phyloP scores from a whole-genome alignment of 2,329 filamentous ascomycete genomes.

The Fusarium neocosmosporiellum region DNA sequence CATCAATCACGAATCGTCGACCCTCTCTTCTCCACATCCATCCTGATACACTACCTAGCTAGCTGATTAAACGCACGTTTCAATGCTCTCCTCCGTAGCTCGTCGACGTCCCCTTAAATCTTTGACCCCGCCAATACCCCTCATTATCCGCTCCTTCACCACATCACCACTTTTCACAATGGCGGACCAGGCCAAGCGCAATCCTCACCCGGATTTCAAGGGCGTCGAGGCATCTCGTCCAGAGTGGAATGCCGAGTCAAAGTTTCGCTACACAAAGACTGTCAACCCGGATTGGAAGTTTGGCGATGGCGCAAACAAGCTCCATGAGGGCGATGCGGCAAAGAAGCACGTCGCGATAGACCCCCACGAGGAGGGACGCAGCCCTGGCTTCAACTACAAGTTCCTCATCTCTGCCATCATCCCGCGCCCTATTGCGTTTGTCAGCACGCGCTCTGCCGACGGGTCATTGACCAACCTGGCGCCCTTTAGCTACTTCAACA shows the following conservation, averaged over 20 bases:
- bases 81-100: neutral
- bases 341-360: constrained; percentile 81
- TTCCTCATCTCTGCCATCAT: constrained; percentile 86
- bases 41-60: neutral
- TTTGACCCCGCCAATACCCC: constrained; percentile 8
- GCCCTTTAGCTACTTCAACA: constrained; percentile 87
- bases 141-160: constrained; percentile 1
- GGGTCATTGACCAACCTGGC: constrained; percentile 78
- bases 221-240: constrained; percentile 74
- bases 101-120: constrained; percentile 7
- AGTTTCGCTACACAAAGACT: constrained; percentile 71
- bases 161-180: constrained; percentile 37
- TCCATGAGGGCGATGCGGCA: constrained; percentile 20
- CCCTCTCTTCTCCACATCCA: constrained; percentile 14
- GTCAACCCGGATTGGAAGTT: constrained; percentile 73
- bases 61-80: neutral
- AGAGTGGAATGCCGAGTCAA: constrained; percentile 62
- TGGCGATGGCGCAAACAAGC: constrained; percentile 73
- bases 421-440: constrained; percentile 81
- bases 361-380: constrained; percentile 78
- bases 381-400: constrained; percentile 85
- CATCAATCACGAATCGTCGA: constrained; percentile 5
- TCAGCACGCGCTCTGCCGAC: constrained; percentile 67
- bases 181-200: constrained; percentile 61
- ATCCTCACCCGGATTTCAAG: constrained; percentile 77